Conservation (phyloP, 495 filamentous ascomycete species). For the Extremus antarcticus region DNA sequence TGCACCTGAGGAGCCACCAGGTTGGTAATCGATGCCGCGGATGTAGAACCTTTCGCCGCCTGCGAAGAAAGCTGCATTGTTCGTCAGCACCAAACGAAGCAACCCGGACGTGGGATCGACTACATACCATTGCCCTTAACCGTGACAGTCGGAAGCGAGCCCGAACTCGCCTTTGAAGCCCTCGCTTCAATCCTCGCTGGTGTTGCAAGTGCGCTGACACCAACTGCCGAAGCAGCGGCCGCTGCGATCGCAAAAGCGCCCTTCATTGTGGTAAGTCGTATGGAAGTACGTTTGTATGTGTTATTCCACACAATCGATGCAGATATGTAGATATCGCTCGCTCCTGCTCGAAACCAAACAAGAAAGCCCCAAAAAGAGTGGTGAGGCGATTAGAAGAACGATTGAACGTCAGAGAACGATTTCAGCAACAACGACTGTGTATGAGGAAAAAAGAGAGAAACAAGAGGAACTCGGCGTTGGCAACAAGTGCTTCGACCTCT, state of each 20-base stretch:
- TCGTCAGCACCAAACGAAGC: conserved; percentile 16
- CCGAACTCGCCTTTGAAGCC: conserved; percentile 15
- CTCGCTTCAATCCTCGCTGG: conserved; percentile 19
- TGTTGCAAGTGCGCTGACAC: conserved; percentile 16
- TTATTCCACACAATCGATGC: no score
- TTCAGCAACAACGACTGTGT: neutral
- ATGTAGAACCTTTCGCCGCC: conserved; percentile 81
- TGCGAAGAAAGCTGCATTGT: conserved; percentile 85
- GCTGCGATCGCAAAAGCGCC: conserved; percentile 18
- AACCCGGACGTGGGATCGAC: neutral
- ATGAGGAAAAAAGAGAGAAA: neutral
- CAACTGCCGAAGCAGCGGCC: conserved; percentile 21
- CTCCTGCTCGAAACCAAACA: no score
- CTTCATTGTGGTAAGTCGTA: conserved; percentile 34
- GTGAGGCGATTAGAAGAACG: neutral
- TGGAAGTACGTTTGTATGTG: no score
- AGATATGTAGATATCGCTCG: neutral
- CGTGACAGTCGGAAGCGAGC: conserved; percentile 29
- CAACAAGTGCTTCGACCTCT: neutral
- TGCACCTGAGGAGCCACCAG: conserved; percentile 63
- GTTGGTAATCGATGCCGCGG: conserved; percentile 63
- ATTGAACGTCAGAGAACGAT: neutral
- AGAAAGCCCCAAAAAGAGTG: neutral
- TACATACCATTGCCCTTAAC: conserved; percentile 39
- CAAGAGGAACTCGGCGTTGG: neutral